Base-by-base conservation (phyloP, 1,284 basidiomycete genomes). In the Volvariella surrecta region DNA sequence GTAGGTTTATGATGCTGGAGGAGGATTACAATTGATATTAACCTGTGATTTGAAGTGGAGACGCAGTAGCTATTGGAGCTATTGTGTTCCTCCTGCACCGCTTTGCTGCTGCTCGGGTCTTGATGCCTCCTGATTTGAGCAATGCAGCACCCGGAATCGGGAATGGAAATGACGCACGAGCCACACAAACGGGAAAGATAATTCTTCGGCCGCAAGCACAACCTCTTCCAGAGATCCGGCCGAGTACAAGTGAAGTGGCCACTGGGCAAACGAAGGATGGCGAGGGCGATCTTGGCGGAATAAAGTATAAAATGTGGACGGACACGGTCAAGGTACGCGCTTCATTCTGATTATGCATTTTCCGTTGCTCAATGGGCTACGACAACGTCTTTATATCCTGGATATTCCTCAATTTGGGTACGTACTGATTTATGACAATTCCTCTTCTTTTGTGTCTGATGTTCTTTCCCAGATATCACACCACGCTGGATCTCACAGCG, bases 221-320 rank as follows among this genome's bases (percentile, higher is more conserved):
- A 11, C 39, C 44, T 19, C 39, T 50, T 7, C n/a, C n/a, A n/a
- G n/a, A n/a, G n/a, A n/a, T n/a, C n/a, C n/a, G n/a, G n/a, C n/a
- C n/a, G n/a, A n/a, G n/a, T n/a, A 16, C 24, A 18, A 38, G 32
- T 9, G 16, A 21, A 8, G 13, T 41, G 13, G 16, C 15, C 22
- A 50, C 35, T 9, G 42, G 34, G 16, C 52, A 49, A 17, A 39
- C 44, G 10, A 60, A 68, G 30, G 76, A 82, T 37, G 63, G 71
- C 9, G 66, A 80, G 1, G 74, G 90, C 2, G 84, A 88, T 46
- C 69, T 91, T 43, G 84, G 83, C 13, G 68, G 88, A 51, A 91
- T 86, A 7, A 70, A 89, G 45, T 79, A 82, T 58, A 80, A 78
- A 32, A 92, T 92, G 89, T 92, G 79, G 77, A 86, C 85, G 52